These are phyloP conservation scores for Aureobasidium sp. DNA, from an alignment of 2,329 filamentous ascomycete species.

Conservation along the genomic window DNA sequence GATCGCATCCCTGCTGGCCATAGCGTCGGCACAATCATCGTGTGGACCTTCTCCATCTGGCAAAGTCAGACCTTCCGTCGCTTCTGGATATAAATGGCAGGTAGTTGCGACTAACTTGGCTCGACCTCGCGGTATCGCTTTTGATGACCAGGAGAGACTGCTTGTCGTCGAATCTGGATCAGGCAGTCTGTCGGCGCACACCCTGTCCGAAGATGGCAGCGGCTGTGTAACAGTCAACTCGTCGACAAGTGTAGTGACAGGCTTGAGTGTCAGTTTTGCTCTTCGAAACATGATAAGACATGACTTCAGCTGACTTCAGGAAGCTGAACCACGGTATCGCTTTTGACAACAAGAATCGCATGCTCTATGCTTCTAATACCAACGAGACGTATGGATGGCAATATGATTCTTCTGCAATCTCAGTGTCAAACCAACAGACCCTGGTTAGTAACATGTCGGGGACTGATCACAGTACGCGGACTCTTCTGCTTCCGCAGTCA, in stretches of 20 bases:
- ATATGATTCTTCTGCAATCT: conserved; percentile 48
- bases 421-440: conserved; percentile 17
- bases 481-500: conserved; percentile 52
- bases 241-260: background rate
- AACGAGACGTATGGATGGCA: conserved; percentile 48
- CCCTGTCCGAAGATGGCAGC: conserved; percentile 18
- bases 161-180: conserved; percentile 37
- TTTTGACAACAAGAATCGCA: background rate
- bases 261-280: background rate
- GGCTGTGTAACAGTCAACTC: conserved; percentile 11
- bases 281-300: too few species aligned
- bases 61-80: conserved; percentile 28
- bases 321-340: conserved; percentile 44
- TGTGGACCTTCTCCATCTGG: background rate
- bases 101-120: conserved; percentile 39
- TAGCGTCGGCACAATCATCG: background rate
- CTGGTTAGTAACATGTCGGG: conserved; percentile 55
- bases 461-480: conserved; percentile 56
- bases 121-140: conserved; percentile 38
- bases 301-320: background rate
- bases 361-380: conserved; percentile 47
- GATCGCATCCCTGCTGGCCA: background rate
- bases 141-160: conserved; percentile 39
- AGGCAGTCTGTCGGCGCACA: conserved; percentile 30
- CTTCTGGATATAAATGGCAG: conserved; percentile 33